Evolutionary conservation across 1,139 yeast genomes (phyloP).

Genomic region (Candida albicans): DNA sequence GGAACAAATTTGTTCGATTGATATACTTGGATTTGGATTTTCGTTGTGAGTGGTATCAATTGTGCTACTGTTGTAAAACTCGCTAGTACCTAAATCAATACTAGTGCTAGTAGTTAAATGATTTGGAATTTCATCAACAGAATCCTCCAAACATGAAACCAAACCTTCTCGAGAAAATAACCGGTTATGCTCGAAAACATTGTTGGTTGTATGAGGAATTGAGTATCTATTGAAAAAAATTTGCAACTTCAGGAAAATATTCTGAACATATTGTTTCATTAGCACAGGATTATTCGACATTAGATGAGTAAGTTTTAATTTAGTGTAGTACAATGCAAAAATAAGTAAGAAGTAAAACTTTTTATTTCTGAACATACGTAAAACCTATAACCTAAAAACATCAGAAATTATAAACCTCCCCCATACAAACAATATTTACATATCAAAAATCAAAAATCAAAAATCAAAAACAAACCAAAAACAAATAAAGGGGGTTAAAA

Average conservation of each 20-base stretch:
- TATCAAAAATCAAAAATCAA: background rate
- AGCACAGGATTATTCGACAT: background rate
- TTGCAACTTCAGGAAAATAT: background rate
- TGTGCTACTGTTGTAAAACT: conserved; percentile 1
- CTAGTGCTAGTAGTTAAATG: conserved; percentile 2
- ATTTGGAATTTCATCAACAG: background rate
- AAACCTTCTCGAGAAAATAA: conserved; percentile 8
- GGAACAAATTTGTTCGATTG: conserved; percentile 13
- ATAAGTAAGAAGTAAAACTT: no score
- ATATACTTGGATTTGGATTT: conserved; percentile 1
- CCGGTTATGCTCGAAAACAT: background rate
- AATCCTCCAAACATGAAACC: conserved; percentile 6
- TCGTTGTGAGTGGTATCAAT: no score
- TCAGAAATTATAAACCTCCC: no score
- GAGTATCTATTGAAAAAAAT: conserved; percentile 1
- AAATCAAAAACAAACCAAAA: background rate
- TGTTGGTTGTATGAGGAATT: background rate
- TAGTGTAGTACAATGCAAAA: no score
- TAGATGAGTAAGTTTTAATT: no score
- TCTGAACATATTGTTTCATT: conserved; percentile 1
- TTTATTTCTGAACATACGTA: no score
- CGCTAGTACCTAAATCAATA: conserved; percentile 1
- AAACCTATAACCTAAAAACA: no score
- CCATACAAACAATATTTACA: no score
- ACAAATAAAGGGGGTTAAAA: background rate